Evolutionary conservation across 805 yeast species (phyloP).

Genomic region (Metschnikowia santaceciliae): DNA sequence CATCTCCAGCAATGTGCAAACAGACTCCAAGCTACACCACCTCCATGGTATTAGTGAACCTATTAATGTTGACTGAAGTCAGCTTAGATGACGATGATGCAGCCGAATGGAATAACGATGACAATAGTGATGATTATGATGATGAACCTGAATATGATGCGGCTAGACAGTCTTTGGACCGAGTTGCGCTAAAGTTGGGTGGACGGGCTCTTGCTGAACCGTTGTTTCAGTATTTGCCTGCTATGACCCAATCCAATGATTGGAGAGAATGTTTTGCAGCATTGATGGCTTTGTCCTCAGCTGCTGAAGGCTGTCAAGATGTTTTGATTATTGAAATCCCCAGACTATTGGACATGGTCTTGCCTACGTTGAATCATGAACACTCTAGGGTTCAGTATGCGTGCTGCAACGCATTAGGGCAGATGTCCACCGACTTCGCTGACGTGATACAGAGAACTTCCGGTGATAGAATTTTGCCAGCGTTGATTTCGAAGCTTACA

Average conservation of each 20-base stretch:
- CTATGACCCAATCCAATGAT: constrained; percentile 66
- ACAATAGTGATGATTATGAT: constrained; percentile 70
- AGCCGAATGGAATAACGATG: constrained; percentile 79
- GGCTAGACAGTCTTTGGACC: constrained; percentile 91
- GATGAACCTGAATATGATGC: constrained; percentile 85
- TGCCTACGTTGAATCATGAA: constrained; percentile 79
- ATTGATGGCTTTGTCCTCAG: constrained; percentile 91
- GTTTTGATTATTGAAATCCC: constrained; percentile 79
- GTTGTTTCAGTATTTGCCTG: constrained; percentile 79
- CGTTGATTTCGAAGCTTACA: constrained; percentile 76
- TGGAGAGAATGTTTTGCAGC: constrained; percentile 99
- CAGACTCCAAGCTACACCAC: constrained; percentile 67
- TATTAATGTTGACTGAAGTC: constrained; percentile 88
- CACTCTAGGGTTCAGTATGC: constrained; percentile 97
- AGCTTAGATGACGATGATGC: constrained; percentile 85
- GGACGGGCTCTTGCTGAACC: constrained; percentile 84
- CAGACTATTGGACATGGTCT: constrained; percentile 73
- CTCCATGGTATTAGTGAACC: constrained; percentile 65
- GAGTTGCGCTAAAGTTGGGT: constrained; percentile 78
- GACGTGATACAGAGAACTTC: constrained; percentile 79
- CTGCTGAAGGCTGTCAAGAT: constrained; percentile 96
- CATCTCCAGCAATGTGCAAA: constrained; percentile 94
- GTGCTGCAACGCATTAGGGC: constrained; percentile 95
- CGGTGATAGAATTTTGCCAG: constrained; percentile 79
- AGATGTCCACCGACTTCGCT: constrained; percentile 94